Percentiles rank a stretch among this genome's conserved stretches.
Evolutionary conservation across 202 grass and related monocot species (phyloP).

Genomic region (Saccharum hybrid): DNA sequence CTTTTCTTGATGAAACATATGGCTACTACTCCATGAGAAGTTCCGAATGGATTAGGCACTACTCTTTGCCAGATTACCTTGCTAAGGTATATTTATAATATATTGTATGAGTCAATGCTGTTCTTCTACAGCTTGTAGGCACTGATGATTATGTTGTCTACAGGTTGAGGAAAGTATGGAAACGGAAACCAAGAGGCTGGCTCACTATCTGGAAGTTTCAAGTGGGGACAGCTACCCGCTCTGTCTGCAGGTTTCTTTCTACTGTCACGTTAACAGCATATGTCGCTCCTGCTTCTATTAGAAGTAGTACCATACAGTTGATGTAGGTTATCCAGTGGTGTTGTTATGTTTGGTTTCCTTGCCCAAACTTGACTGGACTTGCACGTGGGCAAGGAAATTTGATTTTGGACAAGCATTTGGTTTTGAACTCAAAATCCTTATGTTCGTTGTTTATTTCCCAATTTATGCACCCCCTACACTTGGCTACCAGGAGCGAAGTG

Average conservation of each 20-base stretch:
- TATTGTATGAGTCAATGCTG: background rate
- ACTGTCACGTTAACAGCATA: conserved; percentile 4
- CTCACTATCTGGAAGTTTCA: conserved; percentile 39
- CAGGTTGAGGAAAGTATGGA: conserved; percentile 56
- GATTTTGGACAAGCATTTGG: background rate
- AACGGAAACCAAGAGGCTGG: conserved; percentile 52
- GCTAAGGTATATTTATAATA: conserved; percentile 42
- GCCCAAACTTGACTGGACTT: background rate
- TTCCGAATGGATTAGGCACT: conserved; percentile 59
- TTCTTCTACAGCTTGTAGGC: conserved; percentile 25
- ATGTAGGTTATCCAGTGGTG: background rate
- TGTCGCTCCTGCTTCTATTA: background rate
- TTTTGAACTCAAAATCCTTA: background rate
- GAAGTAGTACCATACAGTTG: background rate
- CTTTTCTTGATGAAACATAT: conserved; percentile 52
- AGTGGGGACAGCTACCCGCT: conserved; percentile 33
- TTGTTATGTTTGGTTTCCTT: background rate
- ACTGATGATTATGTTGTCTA: conserved; percentile 36
- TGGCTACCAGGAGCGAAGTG: conserved; percentile 4
- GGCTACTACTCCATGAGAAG: conserved; percentile 55
- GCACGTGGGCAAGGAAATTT: conserved; percentile 17
- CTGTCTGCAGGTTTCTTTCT: conserved; percentile 56
- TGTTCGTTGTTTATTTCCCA: background rate
- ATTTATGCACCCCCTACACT: no score
- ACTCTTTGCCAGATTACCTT: conserved; percentile 60